Evolutionary conservation across 2,329 filamentous ascomycete genomes (phyloP), one percentile per base, ranked within the genome.

Genomic region (Neonectria neomacrospora): DNA sequence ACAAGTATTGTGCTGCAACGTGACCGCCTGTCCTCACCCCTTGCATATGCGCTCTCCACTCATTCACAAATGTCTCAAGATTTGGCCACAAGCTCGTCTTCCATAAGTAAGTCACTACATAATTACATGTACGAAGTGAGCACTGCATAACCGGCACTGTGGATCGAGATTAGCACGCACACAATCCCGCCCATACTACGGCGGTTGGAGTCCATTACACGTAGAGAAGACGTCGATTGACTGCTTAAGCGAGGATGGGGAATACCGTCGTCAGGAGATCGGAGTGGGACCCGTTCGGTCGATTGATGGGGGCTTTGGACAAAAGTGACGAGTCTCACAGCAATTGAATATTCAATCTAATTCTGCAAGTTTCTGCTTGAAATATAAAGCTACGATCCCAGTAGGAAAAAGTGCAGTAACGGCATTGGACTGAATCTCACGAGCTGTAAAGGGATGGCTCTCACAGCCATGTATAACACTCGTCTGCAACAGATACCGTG

Each of bases 401-500:
- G 3, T 3, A 26, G 3, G 23, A 26, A 26, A 6, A 26, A 6
- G 23, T 26, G n/a, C n/a, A n/a, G n/a, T n/a, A n/a, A n/a, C n/a
- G n/a, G n/a, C n/a, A n/a, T n/a, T n/a, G n/a, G n/a, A n/a, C n/a
- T n/a, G n/a, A n/a, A n/a, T n/a, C n/a, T n/a, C n/a, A n/a, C n/a
- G n/a, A n/a, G n/a, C n/a, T n/a, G n/a, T n/a, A n/a, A n/a, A n/a
- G n/a, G n/a, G n/a, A n/a, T n/a, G n/a, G n/a, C 18, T 26, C 28
- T 67, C 55, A 58, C 34, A 68, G 45, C 64, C 63, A 63, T 22
- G 52, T 60, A 9, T 68, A 69, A 22, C 67, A 69, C 37, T 64
- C 50, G 42, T 69, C 58, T 8, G 63, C 61, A 37, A 72, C 44
- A 0, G 70, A 69, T 3, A 66, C 44, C 16, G 62, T 57, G 14